Evolutionary conservation across 345 rosid species (phyloP), one percentile per base, ranked within the genome.

Genomic region (Euphorbia tirucalli): DNA sequence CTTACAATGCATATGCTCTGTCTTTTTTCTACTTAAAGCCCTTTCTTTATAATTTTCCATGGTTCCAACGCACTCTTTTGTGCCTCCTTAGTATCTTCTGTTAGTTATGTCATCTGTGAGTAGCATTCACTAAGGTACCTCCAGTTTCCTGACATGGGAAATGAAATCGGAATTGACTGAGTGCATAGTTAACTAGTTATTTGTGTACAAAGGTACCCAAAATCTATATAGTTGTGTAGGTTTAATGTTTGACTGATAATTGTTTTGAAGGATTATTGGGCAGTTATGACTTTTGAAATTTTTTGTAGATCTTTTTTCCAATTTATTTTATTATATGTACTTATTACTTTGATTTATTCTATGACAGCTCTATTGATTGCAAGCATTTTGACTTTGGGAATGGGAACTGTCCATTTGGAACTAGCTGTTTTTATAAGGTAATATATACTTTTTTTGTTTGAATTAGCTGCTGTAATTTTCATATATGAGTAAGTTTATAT

Each of bases 401-500:
- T 79, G 96, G 96, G 70, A 90, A 85, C 74, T 92, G 98, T 75
- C 99, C 93, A 30, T 95, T 95, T 74, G 98, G 99, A 60, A 87
- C 93, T 46, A 95, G 99, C 80, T 92, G 98, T 78, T 95, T 95
- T 74, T 95, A 95, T 86, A 95, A 89, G 97, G 98, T 95, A 83
- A 72, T 3, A 16, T 60, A 4, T 56, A 10, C 10, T 46, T 27
- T 7, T 59, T 1, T 21, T 48, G 16, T 35, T 65, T 70, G 43
- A 43, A 11, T 62, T 69, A 54, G 48, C 48, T 3, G 32, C 13
- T 66, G n/a, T 27, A 52, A 35, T 11, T 31, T n/a, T 11, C 4
- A 28, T 50, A 0, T 2, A 18, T 1, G 25, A 5, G 30, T 46
- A 21, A 25, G 49, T 64, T 30, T n/a, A 32, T 19, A 4, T 10